phyloP scores from a whole-genome alignment of 495 filamentous ascomycete genomes.

The Talaromyces adpressus region DNA sequence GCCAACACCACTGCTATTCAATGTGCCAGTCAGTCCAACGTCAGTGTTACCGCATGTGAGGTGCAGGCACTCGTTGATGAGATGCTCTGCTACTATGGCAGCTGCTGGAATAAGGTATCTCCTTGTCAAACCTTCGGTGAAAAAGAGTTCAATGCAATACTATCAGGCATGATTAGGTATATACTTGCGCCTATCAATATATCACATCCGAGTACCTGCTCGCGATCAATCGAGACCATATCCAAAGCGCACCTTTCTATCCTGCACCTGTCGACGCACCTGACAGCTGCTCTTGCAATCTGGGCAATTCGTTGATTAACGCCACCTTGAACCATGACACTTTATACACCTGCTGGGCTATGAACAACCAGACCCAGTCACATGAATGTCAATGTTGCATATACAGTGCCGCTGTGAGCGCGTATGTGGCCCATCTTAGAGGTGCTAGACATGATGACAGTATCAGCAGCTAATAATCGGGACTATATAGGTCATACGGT shows the following conservation, averaged over 20 bases:
- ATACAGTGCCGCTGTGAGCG: background rate
- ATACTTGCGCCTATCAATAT: background rate
- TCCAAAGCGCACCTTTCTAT: background rate
- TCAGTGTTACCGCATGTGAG: background rate
- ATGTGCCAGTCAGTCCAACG: constrained; percentile 12
- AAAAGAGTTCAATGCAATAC: background rate
- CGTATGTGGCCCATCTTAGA: background rate
- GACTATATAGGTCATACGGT: background rate
- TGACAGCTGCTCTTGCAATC: background rate
- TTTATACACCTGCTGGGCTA: background rate
- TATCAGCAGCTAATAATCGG: background rate
- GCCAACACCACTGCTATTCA: background rate
- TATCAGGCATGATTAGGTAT: background rate
- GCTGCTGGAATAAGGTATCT: background rate
- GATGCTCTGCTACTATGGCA: background rate
- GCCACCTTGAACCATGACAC: background rate
- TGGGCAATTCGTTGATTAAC: background rate
- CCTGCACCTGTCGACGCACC: background rate
- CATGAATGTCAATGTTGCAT: background rate
- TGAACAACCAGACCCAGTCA: background rate
- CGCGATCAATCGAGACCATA: background rate
- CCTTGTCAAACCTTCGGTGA: background rate
- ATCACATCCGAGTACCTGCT: background rate
- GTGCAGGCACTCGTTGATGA: background rate
- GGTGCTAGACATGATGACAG: background rate